Percentiles rank a stretch among this genome's conserved stretches.
phyloP scores from a whole-genome alignment of 2,329 filamentous ascomycete species.

The Colletotrichum lentis region DNA sequence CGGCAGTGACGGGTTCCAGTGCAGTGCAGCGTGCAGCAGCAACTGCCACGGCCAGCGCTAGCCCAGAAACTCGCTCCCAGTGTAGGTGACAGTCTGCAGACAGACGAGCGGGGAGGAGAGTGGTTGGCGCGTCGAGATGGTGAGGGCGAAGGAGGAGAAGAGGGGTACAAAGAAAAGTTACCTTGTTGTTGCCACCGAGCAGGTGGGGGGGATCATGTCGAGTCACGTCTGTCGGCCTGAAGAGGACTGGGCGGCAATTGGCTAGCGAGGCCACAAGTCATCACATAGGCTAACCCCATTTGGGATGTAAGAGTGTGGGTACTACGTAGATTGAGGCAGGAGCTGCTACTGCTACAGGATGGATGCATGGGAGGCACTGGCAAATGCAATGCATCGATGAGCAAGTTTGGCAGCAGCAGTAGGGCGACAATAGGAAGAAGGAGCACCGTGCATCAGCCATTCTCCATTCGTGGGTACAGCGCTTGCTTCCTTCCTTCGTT shows the following conservation, averaged over 20 bases:
- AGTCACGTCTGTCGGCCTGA: conserved; percentile 24
- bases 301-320: neutral
- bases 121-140: neutral
- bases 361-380: neutral
- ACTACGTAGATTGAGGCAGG: conserved; percentile 8
- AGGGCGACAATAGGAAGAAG: neutral
- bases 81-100: no score
- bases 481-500: neutral
- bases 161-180: conserved; percentile 10
- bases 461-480: no score
- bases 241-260: conserved; percentile 13
- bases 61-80: neutral
- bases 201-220: neutral
- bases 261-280: conserved; percentile 1
- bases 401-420: neutral
- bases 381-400: neutral
- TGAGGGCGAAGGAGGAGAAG: neutral
- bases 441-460: neutral
- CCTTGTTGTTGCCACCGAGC: neutral
- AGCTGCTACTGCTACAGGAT: no score
- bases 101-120: neutral
- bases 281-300: conserved; percentile 30
- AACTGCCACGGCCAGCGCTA: neutral
- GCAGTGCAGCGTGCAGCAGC: conserved; percentile 8
- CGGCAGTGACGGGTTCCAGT: conserved; percentile 1